Base-by-base conservation (phyloP, 208 protist genomes). In the Acanthamoeba triangularis region DNA sequence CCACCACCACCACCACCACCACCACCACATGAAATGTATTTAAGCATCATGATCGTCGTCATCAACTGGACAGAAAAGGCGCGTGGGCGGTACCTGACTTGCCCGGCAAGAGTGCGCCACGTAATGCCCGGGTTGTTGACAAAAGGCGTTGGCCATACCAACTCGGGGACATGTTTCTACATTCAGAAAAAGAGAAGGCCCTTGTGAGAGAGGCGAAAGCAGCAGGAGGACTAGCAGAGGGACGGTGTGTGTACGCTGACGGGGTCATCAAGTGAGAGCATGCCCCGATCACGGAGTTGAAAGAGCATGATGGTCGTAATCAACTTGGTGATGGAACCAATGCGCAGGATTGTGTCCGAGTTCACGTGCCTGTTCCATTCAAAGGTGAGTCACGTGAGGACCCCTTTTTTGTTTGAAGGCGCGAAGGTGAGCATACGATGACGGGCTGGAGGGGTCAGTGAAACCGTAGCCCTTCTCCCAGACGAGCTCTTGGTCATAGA, bases 301-400 rank as follows among this genome's bases (percentile, higher is more conserved):
- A 93, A 76, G 16, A 93, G 41, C 87, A 93, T 93, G 30, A 93
- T 6, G 59, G 5, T 54, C 8, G 87, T 93, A 16, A 93, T 28
- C 30, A 93, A 59, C 37, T 93, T 93, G 23, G 87, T 93, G 4
- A 93, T 52, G 11, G 87, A 93, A 10, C 87, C 87, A 8, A 93
- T 28, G 11, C 87, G 23, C 59, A 59, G 74, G 30, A 93, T 93
- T 13, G 87, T 93, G 63, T 93, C 52, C 0, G 59, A 59, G 28
- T 93, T 41, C 10, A 49, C 87, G 13, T 35, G n/a, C 41, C 41
- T 47, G 41, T 47, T n/a, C 41, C 41, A 47, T 4, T 1, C 5
- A 10, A 72, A 76, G 41, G 41, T 47, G 41, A 47, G 41, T 47
- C 11, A 6, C 11, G 41, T 47, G 41, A 47, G 41, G 3, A 47